Conservation (phyloP, 768 basidiomycete genomes). For the Russula griseocarnosa region DNA sequence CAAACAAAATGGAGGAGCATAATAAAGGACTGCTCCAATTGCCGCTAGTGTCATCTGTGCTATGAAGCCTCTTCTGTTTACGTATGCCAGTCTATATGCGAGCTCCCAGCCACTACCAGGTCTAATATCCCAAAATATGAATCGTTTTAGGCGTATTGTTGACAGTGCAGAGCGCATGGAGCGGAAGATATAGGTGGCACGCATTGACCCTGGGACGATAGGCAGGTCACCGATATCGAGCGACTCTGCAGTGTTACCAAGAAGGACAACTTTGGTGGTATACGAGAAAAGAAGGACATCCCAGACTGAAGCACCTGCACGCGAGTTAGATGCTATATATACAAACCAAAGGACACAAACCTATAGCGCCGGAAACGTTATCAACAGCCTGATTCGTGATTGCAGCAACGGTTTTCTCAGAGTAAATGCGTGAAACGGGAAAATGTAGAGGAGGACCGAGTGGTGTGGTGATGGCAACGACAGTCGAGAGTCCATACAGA, state of each 20-base stretch:
- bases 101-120: conserved; percentile 64
- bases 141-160: conserved; percentile 42
- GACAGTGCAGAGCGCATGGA: conserved; percentile 58
- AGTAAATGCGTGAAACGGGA: conserved; percentile 69
- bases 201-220: conserved; percentile 70
- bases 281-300: conserved; percentile 77
- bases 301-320: conserved; percentile 54
- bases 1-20: conserved; percentile 58
- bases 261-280: conserved; percentile 81
- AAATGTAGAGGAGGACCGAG: conserved; percentile 73
- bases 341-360: conserved; percentile 33
- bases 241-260: conserved; percentile 67
- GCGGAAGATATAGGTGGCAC: conserved; percentile 58
- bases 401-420: conserved; percentile 57
- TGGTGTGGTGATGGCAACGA: conserved; percentile 51
- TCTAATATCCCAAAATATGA: conserved; percentile 56
- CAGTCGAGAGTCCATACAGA: conserved; percentile 46
- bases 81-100: conserved; percentile 54
- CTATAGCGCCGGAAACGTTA: conserved; percentile 68
- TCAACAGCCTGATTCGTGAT: conserved; percentile 60
- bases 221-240: conserved; percentile 88
- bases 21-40: conserved; percentile 59
- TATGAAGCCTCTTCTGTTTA: conserved; percentile 46
- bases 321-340: not conserved
- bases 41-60: conserved; percentile 50